Evolutionary conservation across 2,329 filamentous ascomycete genomes (phyloP).

Genomic region (Ascochyta lentis): DNA sequence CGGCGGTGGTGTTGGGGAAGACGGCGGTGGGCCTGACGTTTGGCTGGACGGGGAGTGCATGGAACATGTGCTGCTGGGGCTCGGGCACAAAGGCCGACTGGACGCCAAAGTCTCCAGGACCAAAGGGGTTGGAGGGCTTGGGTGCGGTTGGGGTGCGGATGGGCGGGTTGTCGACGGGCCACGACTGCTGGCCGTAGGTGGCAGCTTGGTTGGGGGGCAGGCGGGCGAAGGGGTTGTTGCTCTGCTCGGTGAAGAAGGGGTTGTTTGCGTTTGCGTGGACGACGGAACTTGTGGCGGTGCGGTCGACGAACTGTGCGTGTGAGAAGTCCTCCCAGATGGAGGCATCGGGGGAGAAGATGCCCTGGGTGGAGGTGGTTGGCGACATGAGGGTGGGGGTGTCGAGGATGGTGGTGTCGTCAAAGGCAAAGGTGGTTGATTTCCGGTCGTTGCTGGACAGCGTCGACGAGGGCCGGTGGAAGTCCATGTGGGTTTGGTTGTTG

Average conservation of each 20-base stretch:
- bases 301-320: constrained; percentile 48
- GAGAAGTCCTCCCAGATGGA: constrained; percentile 57
- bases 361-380: constrained; percentile 55
- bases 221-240: constrained; percentile 69
- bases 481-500: constrained; percentile 40
- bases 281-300: constrained; percentile 46
- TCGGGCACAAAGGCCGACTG: constrained; percentile 53
- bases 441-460: constrained; percentile 46
- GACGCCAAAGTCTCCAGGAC: constrained; percentile 57
- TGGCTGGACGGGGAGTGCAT: constrained; percentile 46
- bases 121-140: constrained; percentile 73
- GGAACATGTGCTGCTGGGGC: constrained; percentile 51
- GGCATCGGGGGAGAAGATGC: constrained; percentile 61
- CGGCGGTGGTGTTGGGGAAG: constrained; percentile 53
- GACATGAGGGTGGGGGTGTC: constrained; percentile 56
- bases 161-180: constrained; percentile 70
- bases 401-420: constrained; percentile 57
- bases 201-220: constrained; percentile 58
- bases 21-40: constrained; percentile 57
- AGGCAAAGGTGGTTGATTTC: constrained; percentile 49
- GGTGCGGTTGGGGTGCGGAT: constrained; percentile 76
- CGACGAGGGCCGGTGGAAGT: constrained; percentile 48
- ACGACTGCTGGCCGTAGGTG: constrained; percentile 60
- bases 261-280: constrained; percentile 54
- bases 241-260: constrained; percentile 55